A percentile compares a stretch with the other conserved stretches of the same genome.
phyloP scores from a whole-genome alignment of 768 basidiomycete species.

The Boletales sp. region DNA sequence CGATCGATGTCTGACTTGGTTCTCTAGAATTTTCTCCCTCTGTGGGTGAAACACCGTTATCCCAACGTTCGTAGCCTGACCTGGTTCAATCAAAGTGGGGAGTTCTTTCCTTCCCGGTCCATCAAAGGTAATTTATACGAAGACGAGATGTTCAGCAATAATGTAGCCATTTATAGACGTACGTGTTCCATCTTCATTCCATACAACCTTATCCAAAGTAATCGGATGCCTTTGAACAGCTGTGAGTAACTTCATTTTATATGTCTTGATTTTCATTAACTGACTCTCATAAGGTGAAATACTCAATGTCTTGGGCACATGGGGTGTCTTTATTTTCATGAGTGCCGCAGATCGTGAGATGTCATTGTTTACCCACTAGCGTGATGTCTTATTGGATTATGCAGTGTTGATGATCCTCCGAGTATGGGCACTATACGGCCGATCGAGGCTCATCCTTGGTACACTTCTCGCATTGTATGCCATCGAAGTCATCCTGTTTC shows the following conservation, averaged over 20 bases:
- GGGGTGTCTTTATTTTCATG: neutral
- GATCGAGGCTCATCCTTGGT: neutral
- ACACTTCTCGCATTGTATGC: neutral
- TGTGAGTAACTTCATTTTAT: neutral
- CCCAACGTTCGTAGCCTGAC: neutral
- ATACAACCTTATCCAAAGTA: too few relatives aligned
- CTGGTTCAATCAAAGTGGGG: neutral
- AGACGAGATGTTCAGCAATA: neutral
- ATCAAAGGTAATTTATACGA: neutral
- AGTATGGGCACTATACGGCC: neutral
- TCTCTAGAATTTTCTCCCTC: neutral
- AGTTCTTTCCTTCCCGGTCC: neutral
- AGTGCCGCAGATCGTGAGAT: neutral
- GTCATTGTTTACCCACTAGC: neutral
- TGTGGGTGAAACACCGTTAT: neutral
- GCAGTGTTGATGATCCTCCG: constrained; percentile 2
- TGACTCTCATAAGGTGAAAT: neutral
- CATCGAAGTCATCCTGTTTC: neutral
- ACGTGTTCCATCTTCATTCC: neutral
- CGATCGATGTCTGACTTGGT: neutral
- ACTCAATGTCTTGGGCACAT: neutral
- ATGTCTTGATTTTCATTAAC: neutral
- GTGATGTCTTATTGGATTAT: neutral
- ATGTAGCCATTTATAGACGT: neutral
- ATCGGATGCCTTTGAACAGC: neutral